Evolutionary conservation across 1,284 basidiomycete species (phyloP).

Genomic region (Xerocomus minutiporus): DNA sequence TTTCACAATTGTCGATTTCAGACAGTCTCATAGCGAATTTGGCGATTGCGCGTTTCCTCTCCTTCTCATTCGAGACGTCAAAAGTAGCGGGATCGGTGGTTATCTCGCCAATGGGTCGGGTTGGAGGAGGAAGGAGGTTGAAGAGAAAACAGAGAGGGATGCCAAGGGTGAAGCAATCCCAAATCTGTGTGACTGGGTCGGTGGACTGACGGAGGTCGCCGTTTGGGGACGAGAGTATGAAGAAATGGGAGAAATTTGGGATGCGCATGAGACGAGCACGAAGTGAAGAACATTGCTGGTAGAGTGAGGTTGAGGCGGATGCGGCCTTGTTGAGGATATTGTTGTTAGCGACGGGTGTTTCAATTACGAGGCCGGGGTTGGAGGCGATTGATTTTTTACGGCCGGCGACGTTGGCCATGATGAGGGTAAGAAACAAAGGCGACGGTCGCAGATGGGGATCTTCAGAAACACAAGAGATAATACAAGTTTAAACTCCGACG

Average conservation of each 20-base stretch:
- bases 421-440: slow-evolving; percentile 9
- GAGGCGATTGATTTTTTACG: slow-evolving; percentile 81
- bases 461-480: slow-evolving; percentile 19
- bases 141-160: slow-evolving; percentile 93
- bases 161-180: slow-evolving; percentile 91
- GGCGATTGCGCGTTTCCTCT: slow-evolving; percentile 76
- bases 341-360: slow-evolving; percentile 70
- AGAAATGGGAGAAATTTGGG: slow-evolving; percentile 65
- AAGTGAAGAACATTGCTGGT: slow-evolving; percentile 80
- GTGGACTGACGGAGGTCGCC: slow-evolving; percentile 66
- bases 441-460: slow-evolving; percentile 7
- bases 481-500: slow-evolving; percentile 30
- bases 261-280: slow-evolving; percentile 72
- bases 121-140: slow-evolving; percentile 77
- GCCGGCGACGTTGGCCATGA: slow-evolving; percentile 65
- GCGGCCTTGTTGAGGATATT: slow-evolving; percentile 84
- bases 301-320: slow-evolving; percentile 76
- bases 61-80: slow-evolving; percentile 67
- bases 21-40: slow-evolving; percentile 73
- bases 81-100: slow-evolving; percentile 63
- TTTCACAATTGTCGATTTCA: slow-evolving; percentile 61
- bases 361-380: slow-evolving; percentile 60
- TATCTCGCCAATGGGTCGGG: slow-evolving; percentile 58
- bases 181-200: slow-evolving; percentile 88
- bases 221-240: slow-evolving; percentile 51